Evolutionary conservation across 768 basidiomycete species (phyloP).

Genomic region (Pleurotus ostreatus): DNA sequence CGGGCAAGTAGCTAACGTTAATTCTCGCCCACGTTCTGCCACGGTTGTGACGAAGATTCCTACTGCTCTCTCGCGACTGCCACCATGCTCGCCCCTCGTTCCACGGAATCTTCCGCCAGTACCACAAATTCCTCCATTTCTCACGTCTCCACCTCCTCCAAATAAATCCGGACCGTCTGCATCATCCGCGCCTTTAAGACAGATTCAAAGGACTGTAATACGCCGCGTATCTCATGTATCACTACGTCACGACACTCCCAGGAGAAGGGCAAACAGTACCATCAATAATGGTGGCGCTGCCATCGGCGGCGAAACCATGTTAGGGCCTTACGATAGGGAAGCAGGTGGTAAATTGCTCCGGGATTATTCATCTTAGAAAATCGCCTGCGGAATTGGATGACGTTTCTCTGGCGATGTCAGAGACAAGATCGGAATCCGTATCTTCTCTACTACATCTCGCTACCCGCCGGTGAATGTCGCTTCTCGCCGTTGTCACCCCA

Average conservation of each 20-base stretch:
- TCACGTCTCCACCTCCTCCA: not conserved
- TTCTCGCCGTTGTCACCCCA: not conserved
- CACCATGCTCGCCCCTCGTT: not conserved
- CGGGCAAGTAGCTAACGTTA: not conserved
- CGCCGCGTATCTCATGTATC: not conserved
- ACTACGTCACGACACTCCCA: not conserved
- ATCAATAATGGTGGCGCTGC: not conserved
- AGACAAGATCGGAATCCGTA: not conserved
- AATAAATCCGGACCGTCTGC: not conserved
- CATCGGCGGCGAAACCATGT: not conserved
- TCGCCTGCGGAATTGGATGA: not conserved
- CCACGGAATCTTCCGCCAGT: not conserved
- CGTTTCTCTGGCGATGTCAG: not conserved
- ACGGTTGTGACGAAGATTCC: not conserved
- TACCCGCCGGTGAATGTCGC: not conserved
- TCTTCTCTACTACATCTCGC: not conserved
- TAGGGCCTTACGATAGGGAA: not conserved
- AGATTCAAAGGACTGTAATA: not conserved
- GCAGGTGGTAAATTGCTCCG: not conserved
- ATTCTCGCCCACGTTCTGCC: not conserved
- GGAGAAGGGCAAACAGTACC: not conserved
- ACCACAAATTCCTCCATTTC: not conserved
- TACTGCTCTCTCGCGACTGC: not conserved
- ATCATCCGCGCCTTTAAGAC: not conserved
- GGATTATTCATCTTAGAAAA: not conserved